Percentiles rank a stretch among this genome's conserved stretches.
Evolutionary conservation across 2,329 filamentous ascomycete genomes (phyloP).

Genomic region (Alternaria sp.): DNA sequence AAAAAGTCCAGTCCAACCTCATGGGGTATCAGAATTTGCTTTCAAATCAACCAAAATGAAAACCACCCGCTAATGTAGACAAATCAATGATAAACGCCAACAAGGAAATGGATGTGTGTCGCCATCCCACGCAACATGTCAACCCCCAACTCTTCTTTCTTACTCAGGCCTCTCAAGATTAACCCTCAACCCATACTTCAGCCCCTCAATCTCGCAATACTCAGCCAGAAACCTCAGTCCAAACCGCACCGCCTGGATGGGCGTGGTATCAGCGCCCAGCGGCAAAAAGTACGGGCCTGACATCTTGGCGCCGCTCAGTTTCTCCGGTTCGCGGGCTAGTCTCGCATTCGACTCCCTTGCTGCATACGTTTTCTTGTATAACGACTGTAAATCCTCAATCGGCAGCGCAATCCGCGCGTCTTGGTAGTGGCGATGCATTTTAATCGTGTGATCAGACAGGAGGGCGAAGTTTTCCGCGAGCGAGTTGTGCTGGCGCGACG

Average conservation of each 20-base stretch:
- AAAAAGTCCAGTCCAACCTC: not conserved
- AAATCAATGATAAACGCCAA: not conserved
- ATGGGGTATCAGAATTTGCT: constrained; percentile 2
- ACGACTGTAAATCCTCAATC: constrained; percentile 44
- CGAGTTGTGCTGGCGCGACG: constrained; percentile 27
- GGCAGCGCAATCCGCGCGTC: constrained; percentile 39
- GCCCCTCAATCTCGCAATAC: constrained; percentile 48
- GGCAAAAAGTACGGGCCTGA: constrained; percentile 52
- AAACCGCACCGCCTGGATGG: constrained; percentile 54
- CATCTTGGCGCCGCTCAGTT: constrained; percentile 41
- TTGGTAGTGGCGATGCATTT: constrained; percentile 33
- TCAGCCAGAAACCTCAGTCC: constrained; percentile 52
- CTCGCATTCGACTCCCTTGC: constrained; percentile 30
- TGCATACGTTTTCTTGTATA: constrained; percentile 50
- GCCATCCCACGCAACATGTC: not conserved
- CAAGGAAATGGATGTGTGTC: not conserved
- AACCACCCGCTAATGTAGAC: not conserved
- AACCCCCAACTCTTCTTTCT: not conserved
- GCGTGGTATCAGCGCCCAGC: constrained; percentile 48
- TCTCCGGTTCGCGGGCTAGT: constrained; percentile 38
- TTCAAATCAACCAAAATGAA: not conserved
- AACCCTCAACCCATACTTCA: constrained; percentile 35
- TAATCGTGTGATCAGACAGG: constrained; percentile 36
- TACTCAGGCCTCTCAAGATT: constrained; percentile 34
- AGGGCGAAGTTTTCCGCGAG: constrained; percentile 35